Evolutionary conservation across 768 basidiomycete species (phyloP).

Genomic region (Tylopilus intermedius): DNA sequence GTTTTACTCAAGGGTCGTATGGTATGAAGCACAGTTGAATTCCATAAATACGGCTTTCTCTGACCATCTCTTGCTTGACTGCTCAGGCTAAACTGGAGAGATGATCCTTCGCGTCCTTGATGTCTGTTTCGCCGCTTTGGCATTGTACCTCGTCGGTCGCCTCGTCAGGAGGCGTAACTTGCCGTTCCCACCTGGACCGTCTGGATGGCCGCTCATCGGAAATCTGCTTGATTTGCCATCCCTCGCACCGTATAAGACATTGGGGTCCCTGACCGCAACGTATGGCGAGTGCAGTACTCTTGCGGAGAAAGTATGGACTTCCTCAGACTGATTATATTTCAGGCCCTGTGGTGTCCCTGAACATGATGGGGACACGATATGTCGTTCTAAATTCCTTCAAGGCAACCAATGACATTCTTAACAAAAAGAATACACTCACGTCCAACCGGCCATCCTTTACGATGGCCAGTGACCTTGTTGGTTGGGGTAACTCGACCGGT

Average conservation of each 20-base stretch:
- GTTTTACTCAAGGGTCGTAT: background rate
- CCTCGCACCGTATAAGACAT: conserved; percentile 47
- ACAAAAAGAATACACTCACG: conserved; percentile 5
- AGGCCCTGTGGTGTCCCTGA: conserved; percentile 9
- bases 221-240: conserved; percentile 53
- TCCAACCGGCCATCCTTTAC: conserved; percentile 9
- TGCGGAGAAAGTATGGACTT: background rate
- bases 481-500: background rate
- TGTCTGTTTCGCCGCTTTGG: conserved; percentile 11
- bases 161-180: background rate
- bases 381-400: conserved; percentile 46
- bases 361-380: conserved; percentile 39
- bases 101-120: background rate
- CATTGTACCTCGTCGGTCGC: background rate
- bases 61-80: too few species aligned
- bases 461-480: conserved; percentile 21
- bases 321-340: conserved; percentile 9
- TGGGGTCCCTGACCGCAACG: conserved; percentile 34
- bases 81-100: too few species aligned
- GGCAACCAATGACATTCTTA: conserved; percentile 17
- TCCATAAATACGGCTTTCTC: background rate
- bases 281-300: conserved; percentile 36
- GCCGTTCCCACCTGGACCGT: conserved; percentile 11
- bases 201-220: conserved; percentile 40
- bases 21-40: background rate